phyloP scores from a whole-genome alignment of 208 protist genomes.

The Polymyxa betae region DNA sequence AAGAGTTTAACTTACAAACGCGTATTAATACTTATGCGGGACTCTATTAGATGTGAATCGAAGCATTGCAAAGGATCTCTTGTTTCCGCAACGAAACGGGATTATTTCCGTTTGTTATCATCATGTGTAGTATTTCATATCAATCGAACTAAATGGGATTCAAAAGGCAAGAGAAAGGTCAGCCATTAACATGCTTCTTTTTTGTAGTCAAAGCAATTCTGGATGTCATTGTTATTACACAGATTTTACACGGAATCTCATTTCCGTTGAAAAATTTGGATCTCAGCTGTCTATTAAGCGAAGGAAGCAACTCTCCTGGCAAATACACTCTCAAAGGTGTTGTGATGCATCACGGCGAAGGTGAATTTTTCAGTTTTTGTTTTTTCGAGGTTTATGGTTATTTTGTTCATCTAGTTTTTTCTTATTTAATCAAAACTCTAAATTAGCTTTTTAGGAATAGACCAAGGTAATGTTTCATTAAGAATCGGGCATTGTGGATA shows the following conservation, averaged over 20 bases:
- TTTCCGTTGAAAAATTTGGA: slow-evolving; percentile 2
- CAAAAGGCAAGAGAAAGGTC: slow-evolving; percentile 5
- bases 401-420: no score
- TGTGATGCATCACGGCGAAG: slow-evolving; percentile 2
- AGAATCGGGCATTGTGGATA: no score
- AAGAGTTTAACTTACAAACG: slow-evolving; percentile 5
- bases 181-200: not conserved
- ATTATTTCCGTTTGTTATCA: not conserved
- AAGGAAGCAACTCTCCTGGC: not conserved
- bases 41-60: slow-evolving; percentile 17
- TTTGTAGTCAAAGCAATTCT: not conserved
- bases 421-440: no score
- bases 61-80: not conserved
- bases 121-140: slow-evolving; percentile 36
- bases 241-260: not conserved
- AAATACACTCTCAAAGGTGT: not conserved
- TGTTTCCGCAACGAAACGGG: not conserved
- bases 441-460: no score
- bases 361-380: not conserved
- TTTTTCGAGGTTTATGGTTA: no score
- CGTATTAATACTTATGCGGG: not conserved
- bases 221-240: no score
- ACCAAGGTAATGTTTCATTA: no score
- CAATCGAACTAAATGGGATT: slow-evolving; percentile 48
- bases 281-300: not conserved